These are phyloP conservation scores for Glebionis coronaria DNA, from an alignment of 129 eudicot species.

Conservation along the genomic window DNA sequence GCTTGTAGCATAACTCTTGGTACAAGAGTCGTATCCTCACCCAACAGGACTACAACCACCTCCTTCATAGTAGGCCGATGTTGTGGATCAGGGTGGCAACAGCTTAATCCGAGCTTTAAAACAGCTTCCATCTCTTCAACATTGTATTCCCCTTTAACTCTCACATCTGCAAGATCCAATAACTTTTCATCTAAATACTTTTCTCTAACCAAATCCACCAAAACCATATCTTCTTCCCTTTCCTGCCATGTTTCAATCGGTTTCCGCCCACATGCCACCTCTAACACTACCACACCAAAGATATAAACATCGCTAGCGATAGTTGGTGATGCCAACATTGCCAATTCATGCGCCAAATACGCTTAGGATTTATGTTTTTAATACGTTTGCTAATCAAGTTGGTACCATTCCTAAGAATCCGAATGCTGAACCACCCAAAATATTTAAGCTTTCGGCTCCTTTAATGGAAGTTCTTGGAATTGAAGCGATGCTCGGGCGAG, in stretches of 20 bases:
- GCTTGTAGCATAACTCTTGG: slow-evolving; percentile 10
- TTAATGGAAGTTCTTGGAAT: too few species aligned
- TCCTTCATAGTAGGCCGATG: slow-evolving; percentile 68
- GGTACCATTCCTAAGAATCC: too few species aligned
- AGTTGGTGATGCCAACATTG: slow-evolving; percentile 57
- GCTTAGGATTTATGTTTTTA: too few species aligned
- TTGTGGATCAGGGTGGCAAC: slow-evolving; percentile 82
- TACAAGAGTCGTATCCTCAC: slow-evolving; percentile 33
- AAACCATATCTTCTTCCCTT: slow-evolving; percentile 55
- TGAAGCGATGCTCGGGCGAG: too few species aligned
- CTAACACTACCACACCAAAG: slow-evolving; percentile 76
- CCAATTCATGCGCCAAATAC: slow-evolving; percentile 79
- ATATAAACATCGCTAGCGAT: slow-evolving; percentile 73
- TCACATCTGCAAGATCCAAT: slow-evolving; percentile 52
- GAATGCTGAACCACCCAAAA: too few species aligned
- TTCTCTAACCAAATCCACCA: slow-evolving; percentile 73
- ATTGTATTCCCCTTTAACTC: slow-evolving; percentile 66
- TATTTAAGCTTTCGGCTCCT: too few species aligned
- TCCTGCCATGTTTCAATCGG: slow-evolving; percentile 53
- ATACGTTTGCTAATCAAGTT: too few species aligned
- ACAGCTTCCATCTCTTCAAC: slow-evolving; percentile 64
- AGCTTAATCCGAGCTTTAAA: slow-evolving; percentile 68
- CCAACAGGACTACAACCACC: slow-evolving; percentile 55
- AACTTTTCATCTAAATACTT: slow-evolving; percentile 50
- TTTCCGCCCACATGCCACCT: slow-evolving; percentile 77